Conservation (phyloP, 371 early-diverging fungal genomes). For the Mortierella sp. region DNA sequence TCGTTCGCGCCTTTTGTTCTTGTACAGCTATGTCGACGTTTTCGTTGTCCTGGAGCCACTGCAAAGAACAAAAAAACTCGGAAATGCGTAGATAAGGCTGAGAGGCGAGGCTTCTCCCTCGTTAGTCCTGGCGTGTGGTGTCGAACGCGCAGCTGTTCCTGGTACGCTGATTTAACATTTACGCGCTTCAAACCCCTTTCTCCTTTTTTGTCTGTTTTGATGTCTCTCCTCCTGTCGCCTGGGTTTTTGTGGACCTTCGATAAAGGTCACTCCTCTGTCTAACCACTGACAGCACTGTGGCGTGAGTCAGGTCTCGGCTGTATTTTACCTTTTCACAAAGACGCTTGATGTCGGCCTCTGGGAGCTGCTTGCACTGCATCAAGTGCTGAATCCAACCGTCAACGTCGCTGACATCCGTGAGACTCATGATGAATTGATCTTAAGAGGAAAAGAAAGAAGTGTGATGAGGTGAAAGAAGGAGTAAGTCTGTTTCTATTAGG, state of each 20-base stretch:
- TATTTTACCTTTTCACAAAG: constrained; percentile 88
- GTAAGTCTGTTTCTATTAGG: not conserved
- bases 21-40: not conserved
- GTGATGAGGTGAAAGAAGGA: not conserved
- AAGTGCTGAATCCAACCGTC: constrained; percentile 65
- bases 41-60: not conserved
- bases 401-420: constrained; percentile 61
- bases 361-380: constrained; percentile 85
- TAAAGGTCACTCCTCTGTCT: not conserved
- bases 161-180: not conserved
- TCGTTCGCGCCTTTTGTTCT: not conserved
- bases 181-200: not conserved
- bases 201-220: not conserved
- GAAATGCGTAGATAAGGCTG: not conserved
- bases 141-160: not conserved
- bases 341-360: constrained; percentile 88
- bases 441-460: not conserved
- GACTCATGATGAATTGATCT: constrained; percentile 37
- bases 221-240: not conserved
- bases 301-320: not conserved
- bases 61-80: not conserved
- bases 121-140: not conserved
- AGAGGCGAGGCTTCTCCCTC: not conserved
- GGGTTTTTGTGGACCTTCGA: not conserved
- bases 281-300: not conserved